Percentiles rank a stretch among this genome's conserved stretches.
phyloP scores from a whole-genome alignment of 108 stramenopile species.

The Cyclotella atomus region DNA sequence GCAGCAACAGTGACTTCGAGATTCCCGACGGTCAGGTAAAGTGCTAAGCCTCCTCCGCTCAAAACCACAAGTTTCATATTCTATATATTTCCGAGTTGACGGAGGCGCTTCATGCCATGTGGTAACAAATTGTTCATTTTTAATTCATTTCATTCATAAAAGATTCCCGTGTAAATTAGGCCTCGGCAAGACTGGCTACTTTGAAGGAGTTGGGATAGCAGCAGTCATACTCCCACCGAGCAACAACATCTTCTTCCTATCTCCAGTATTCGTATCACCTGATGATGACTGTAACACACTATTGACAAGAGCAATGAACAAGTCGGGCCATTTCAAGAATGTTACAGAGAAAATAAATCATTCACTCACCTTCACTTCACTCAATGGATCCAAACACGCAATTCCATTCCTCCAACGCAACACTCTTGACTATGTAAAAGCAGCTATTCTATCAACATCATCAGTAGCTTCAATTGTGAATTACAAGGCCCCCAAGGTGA shows the following conservation, averaged over 20 bases:
- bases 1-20: not conserved
- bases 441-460: not conserved
- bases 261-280: not conserved
- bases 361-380: not conserved
- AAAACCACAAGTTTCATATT: not conserved
- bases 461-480: not conserved
- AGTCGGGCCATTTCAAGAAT: not conserved
- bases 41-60: not conserved
- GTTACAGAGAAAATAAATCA: not conserved
- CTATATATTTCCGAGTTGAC: not conserved
- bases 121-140: not conserved
- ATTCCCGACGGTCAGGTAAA: slow-evolving; percentile 12
- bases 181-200: not conserved
- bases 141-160: not conserved
- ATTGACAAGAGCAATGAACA: not conserved
- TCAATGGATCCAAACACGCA: not conserved
- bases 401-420: not conserved
- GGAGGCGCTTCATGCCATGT: slow-evolving; percentile 18
- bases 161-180: not conserved
- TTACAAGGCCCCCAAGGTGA: not conserved
- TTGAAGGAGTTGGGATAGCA: slow-evolving; percentile 17
- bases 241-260: not conserved
- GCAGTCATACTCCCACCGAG: no score
- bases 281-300: slow-evolving; percentile 6
- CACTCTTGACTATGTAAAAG: not conserved